A percentile compares a stretch with the other conserved stretches of the same genome.
These are phyloP conservation scores for Yamadazyma friedrichii DNA, from an alignment of 1,139 yeast species.

Conservation along the genomic window DNA sequence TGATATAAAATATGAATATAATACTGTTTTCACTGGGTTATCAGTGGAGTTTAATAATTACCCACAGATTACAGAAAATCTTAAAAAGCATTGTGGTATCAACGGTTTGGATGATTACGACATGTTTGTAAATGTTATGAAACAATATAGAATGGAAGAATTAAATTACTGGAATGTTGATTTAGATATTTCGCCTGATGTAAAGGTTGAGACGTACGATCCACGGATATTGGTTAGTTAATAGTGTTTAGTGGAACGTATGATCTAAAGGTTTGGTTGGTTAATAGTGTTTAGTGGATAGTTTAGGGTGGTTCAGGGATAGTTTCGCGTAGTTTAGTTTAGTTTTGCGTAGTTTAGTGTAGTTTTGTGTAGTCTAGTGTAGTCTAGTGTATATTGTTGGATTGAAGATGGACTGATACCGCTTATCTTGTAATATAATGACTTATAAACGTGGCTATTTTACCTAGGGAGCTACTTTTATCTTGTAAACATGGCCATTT, in stretches of 20 bases:
- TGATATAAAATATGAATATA: conserved; percentile 3
- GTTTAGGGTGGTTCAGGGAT: no score
- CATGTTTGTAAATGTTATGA: conserved; percentile 9
- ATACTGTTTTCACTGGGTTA: conserved; percentile 1
- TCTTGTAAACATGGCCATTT: no score
- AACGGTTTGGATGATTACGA: conserved; percentile 7
- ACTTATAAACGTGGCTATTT: no score
- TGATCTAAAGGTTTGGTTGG: no score
- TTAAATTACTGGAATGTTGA: conserved; percentile 9
- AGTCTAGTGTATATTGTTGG: background rate
- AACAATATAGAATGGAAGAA: conserved; percentile 9
- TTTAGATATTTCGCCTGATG: conserved; percentile 14
- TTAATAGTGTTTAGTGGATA: no score
- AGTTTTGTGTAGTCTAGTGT: no score
- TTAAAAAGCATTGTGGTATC: background rate
- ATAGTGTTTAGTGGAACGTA: no score
- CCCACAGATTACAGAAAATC: background rate
- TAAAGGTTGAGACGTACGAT: background rate
- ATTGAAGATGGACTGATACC: background rate
- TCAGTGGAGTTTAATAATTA: conserved; percentile 1
- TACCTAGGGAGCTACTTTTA: no score
- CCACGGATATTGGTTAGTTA: no score
- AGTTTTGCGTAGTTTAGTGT: no score
- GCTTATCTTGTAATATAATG: no score
- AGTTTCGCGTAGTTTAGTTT: no score